phyloP scores from a whole-genome alignment of 179 eudicot genomes.

The Carnegiea gigantea region DNA sequence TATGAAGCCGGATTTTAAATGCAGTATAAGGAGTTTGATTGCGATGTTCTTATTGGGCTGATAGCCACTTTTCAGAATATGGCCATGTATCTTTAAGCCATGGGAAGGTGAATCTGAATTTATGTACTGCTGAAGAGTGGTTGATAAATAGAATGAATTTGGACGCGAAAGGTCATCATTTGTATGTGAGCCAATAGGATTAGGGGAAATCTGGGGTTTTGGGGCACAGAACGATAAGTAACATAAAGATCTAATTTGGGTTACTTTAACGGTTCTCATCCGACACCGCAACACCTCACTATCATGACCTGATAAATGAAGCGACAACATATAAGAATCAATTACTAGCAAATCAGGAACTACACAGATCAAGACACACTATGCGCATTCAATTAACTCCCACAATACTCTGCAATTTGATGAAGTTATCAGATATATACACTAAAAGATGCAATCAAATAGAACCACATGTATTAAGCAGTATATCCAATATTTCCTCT shows the following conservation, averaged over 20 bases:
- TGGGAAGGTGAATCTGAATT: slow-evolving; percentile 64
- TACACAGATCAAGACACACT: neutral
- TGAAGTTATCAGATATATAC: neutral
- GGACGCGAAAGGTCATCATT: slow-evolving; percentile 27
- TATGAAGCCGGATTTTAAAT: slow-evolving; percentile 53
- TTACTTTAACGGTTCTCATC: slow-evolving; percentile 25
- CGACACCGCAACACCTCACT: slow-evolving; percentile 5
- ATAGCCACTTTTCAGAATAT: slow-evolving; percentile 68
- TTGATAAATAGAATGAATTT: slow-evolving; percentile 40
- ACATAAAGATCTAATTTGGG: slow-evolving; percentile 27
- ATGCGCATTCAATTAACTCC: neutral
- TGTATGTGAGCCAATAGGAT: slow-evolving; percentile 18
- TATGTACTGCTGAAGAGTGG: slow-evolving; percentile 58
- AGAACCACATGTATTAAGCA: neutral
- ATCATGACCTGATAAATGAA: slow-evolving; percentile 14
- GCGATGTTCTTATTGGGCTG: slow-evolving; percentile 53
- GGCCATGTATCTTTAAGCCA: slow-evolving; percentile 82
- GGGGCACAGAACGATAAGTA: slow-evolving; percentile 16
- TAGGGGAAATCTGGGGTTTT: slow-evolving; percentile 4
- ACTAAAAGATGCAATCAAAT: neutral
- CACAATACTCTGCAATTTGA: neutral
- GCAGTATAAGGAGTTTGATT: slow-evolving; percentile 66
- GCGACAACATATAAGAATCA: neutral
- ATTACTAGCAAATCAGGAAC: neutral
- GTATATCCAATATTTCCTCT: neutral